A percentile compares a stretch with the other conserved stretches of the same genome.
Evolutionary conservation across 2,329 filamentous ascomycete genomes (phyloP).

Genomic region (Sclerotinia glacialis): DNA sequence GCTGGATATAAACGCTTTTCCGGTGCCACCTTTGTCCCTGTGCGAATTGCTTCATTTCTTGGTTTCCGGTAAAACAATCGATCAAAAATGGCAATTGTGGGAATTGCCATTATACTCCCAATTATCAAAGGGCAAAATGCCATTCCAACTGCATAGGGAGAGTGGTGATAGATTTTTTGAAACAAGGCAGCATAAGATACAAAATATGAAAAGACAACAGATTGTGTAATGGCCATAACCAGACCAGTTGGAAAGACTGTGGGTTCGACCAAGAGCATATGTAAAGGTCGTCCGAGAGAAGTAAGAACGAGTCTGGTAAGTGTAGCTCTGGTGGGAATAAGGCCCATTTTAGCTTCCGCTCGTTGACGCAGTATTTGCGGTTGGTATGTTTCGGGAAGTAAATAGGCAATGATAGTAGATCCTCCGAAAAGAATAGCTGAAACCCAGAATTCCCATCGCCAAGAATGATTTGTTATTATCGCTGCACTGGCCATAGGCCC

Average conservation of each 20-base stretch:
- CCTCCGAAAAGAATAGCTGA: constrained; percentile 20
- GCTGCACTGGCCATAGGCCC: constrained; percentile 22
- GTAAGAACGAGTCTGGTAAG: constrained; percentile 14
- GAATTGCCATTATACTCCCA: constrained; percentile 18
- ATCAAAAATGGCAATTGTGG: constrained; percentile 13
- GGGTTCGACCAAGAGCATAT: constrained; percentile 26
- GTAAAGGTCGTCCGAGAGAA: constrained; percentile 22
- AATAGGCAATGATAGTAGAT: constrained; percentile 11
- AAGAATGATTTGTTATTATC: constrained; percentile 15
- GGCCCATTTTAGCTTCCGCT: constrained; percentile 3
- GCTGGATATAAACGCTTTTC: constrained; percentile 58
- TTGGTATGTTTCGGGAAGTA: constrained; percentile 25
- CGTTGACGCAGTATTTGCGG: constrained; percentile 19
- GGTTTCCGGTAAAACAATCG: constrained; percentile 10
- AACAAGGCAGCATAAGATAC: constrained; percentile 23
- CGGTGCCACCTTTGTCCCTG: constrained; percentile 40
- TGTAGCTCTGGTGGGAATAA: not conserved
- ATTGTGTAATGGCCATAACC: constrained; percentile 22
- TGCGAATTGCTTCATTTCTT: constrained; percentile 2
- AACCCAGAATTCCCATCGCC: constrained; percentile 26
- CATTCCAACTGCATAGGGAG: constrained; percentile 23
- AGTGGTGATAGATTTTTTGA: constrained; percentile 20
- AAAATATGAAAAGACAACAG: constrained; percentile 24
- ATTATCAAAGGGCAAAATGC: constrained; percentile 22
- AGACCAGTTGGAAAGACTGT: constrained; percentile 21